Evolutionary conservation across 2,329 filamentous ascomycete genomes (phyloP).

Genomic region (Cordyceps fumosorosea): DNA sequence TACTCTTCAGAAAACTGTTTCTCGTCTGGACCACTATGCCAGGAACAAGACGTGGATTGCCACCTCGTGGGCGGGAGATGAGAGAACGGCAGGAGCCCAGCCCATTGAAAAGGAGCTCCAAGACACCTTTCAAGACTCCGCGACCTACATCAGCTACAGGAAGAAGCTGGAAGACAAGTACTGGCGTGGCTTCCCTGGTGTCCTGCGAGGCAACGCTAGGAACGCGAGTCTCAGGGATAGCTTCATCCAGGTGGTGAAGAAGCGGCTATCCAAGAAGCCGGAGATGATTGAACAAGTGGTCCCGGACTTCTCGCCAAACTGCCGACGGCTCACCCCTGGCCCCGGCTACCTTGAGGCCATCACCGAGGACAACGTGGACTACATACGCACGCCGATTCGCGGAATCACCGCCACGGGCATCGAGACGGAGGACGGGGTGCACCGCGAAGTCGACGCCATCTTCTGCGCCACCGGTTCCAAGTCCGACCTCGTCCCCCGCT

Average conservation of each 20-base stretch:
- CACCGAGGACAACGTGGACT: conserved; percentile 53
- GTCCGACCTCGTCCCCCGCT: conserved; percentile 50
- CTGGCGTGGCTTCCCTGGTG: conserved; percentile 49
- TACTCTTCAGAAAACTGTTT: conserved; percentile 42
- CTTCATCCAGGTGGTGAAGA: conserved; percentile 44
- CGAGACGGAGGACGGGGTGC: conserved; percentile 49
- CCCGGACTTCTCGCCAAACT: conserved; percentile 58
- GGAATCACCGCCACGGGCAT: conserved; percentile 55
- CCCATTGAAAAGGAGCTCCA: conserved; percentile 49
- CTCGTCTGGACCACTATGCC: conserved; percentile 56
- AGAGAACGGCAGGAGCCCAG: conserved; percentile 50
- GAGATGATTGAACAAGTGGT: conserved; percentile 49
- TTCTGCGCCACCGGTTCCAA: conserved; percentile 66
- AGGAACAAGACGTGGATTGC: conserved; percentile 63
- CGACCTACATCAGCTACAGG: conserved; percentile 53
- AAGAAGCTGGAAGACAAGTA: conserved; percentile 54
- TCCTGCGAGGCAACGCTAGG: conserved; percentile 46
- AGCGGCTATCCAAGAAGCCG: conserved; percentile 46
- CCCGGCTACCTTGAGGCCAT: conserved; percentile 63
- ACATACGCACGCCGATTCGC: conserved; percentile 50
- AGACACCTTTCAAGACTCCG: conserved; percentile 52
- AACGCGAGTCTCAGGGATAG: conserved; percentile 41
- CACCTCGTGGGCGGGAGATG: conserved; percentile 49
- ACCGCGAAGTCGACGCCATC: conserved; percentile 54
- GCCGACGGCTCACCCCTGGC: conserved; percentile 58